A percentile compares a stretch with the other conserved stretches of the same genome.
phyloP scores from a whole-genome alignment of 768 basidiomycete genomes.

The Mycena belliarum region DNA sequence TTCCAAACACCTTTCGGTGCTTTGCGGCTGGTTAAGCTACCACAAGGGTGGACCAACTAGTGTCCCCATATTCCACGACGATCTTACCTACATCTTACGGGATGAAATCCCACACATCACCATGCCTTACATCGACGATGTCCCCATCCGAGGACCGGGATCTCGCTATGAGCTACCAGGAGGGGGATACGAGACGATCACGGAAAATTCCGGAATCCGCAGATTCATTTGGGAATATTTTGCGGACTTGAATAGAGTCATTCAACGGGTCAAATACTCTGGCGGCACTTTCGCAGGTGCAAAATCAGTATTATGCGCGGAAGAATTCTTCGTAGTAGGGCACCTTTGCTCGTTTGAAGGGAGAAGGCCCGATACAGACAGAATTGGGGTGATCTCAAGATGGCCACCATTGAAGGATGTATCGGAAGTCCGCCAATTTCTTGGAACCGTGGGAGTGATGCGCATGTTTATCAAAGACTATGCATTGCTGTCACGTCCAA shows the following conservation, averaged over 20 bases:
- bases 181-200: constrained; percentile 5
- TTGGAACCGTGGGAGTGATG: too few relatives aligned
- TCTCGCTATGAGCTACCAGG: constrained; percentile 22
- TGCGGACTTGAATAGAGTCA: constrained; percentile 7
- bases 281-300: background rate
- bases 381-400: too few relatives aligned
- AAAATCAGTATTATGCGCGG: too few relatives aligned
- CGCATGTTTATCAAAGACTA: constrained; percentile 1
- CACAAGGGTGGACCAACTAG: constrained; percentile 36
- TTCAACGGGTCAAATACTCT: background rate
- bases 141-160: background rate
- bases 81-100: too few relatives aligned
- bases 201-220: constrained; percentile 25
- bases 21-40: constrained; percentile 20
- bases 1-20: constrained; percentile 29
- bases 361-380: too few relatives aligned
- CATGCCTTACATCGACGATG: too few relatives aligned
- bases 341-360: too few relatives aligned
- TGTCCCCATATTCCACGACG: constrained; percentile 30
- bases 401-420: too few relatives aligned
- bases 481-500: background rate
- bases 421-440: too few relatives aligned
- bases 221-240: constrained; percentile 16
- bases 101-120: too few relatives aligned
- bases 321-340: too few relatives aligned